Percentiles rank a stretch among this genome's conserved stretches.
Conservation (phyloP, 345 rosid genomes). For the Trapa incisa region DNA sequence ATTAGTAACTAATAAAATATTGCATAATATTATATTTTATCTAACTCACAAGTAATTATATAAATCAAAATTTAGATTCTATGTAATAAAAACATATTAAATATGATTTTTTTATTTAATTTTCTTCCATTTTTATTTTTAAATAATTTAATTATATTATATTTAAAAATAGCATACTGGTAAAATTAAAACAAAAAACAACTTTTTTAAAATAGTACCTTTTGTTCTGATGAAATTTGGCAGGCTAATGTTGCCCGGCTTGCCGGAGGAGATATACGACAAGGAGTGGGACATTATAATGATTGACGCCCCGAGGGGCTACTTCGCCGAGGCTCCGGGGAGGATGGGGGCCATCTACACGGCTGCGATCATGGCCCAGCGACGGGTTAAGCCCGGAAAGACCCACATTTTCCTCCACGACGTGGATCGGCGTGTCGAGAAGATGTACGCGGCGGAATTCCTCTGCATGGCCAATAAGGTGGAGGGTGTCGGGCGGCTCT, state of each 20-base stretch:
- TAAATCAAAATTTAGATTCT: too few species aligned
- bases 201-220: too few species aligned
- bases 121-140: too few species aligned
- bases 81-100: too few species aligned
- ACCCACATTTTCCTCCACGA: conserved; percentile 52
- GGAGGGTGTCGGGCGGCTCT: conserved; percentile 28
- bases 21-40: too few species aligned
- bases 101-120: too few species aligned
- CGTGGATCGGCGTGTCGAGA: conserved; percentile 46
- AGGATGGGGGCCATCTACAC: conserved; percentile 51
- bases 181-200: too few species aligned
- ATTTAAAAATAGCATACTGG: too few species aligned
- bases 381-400: conserved; percentile 27
- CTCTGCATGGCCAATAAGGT: conserved; percentile 34
- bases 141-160: too few species aligned
- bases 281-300: conserved; percentile 50
- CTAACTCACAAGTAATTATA: too few species aligned
- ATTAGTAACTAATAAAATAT: too few species aligned
- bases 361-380: conserved; percentile 45
- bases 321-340: conserved; percentile 43
- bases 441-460: conserved; percentile 33
- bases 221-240: too few species aligned
- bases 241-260: conserved; percentile 4
- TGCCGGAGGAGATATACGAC: conserved; percentile 39
- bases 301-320: conserved; percentile 54